These are phyloP conservation scores for Cyanidiococcus yangmingshanensis DNA, from an alignment of 23 red algal genomes.

Conservation along the genomic window DNA sequence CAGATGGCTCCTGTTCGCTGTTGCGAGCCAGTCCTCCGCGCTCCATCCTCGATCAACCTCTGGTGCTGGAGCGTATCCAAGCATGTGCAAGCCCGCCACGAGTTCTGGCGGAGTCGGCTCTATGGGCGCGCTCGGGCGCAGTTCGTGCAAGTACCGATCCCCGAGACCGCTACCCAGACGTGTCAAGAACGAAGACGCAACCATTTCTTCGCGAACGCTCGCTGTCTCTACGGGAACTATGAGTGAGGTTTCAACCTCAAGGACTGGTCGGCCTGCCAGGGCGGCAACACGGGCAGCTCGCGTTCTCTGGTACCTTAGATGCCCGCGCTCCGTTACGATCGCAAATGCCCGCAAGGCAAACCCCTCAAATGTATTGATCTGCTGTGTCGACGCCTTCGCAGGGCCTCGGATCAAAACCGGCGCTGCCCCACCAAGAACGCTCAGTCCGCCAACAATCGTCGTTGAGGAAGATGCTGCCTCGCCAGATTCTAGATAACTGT, in stretches of 20 bases:
- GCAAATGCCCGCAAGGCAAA: constrained; percentile 14
- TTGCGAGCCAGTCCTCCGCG: neutral
- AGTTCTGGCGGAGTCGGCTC: neutral
- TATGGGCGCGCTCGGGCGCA: constrained; percentile 15
- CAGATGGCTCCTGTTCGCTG: neutral
- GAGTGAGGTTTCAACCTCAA: constrained; percentile 14
- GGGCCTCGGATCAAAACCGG: neutral
- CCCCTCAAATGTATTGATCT: neutral
- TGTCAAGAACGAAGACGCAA: neutral
- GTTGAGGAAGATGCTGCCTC: neutral
- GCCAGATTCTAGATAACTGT: neutral
- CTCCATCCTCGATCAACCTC: neutral
- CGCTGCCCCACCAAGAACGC: constrained; percentile 3
- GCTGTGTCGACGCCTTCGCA: neutral
- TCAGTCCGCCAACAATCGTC: constrained; percentile 11
- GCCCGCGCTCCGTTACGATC: constrained; percentile 20
- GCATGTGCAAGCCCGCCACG: neutral
- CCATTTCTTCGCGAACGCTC: constrained; percentile 8
- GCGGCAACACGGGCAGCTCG: constrained; percentile 4
- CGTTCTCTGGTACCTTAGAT: constrained; percentile 13
- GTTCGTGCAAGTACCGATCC: constrained; percentile 7
- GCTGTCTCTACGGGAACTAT: constrained; percentile 24
- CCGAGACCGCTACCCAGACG: constrained; percentile 9
- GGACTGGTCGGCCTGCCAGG: neutral
- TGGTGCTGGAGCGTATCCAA: neutral